Percentiles rank a stretch among this genome's conserved stretches.
These are phyloP conservation scores for Pulveroboletus sp. DNA, from an alignment of 768 basidiomycete genomes.

Conservation along the genomic window DNA sequence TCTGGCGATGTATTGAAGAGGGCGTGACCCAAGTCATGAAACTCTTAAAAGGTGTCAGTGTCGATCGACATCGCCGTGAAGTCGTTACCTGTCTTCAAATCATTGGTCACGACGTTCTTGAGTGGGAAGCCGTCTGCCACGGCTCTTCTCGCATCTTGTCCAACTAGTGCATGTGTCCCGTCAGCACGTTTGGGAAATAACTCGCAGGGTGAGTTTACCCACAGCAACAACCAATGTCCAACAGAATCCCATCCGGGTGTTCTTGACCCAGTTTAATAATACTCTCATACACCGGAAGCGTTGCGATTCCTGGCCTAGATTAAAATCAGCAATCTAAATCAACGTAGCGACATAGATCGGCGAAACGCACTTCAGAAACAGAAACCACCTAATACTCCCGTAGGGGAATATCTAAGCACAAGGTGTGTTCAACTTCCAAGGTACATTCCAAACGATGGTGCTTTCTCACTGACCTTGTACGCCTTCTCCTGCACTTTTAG, in stretches of 20 bases:
- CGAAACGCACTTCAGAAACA: constrained; percentile 19
- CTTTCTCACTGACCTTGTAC: constrained; percentile 25
- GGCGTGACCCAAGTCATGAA: too few species aligned
- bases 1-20: too few species aligned
- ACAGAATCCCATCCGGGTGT: constrained; percentile 33
- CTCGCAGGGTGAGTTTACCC: background rate
- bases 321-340: background rate
- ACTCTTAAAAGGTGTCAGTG: too few species aligned
- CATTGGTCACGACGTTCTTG: constrained; percentile 35
- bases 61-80: too few species aligned
- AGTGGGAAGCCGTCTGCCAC: constrained; percentile 41
- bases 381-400: constrained; percentile 24
- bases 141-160: constrained; percentile 37
- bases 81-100: constrained; percentile 34
- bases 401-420: constrained; percentile 26
- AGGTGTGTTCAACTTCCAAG: background rate
- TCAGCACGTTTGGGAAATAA: background rate
- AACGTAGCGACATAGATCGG: too few species aligned
- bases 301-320: constrained; percentile 11
- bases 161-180: constrained; percentile 10
- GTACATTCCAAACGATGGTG: background rate
- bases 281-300: constrained; percentile 14
- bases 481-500: constrained; percentile 28
- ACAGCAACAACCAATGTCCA: constrained; percentile 47
- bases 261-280: constrained; percentile 36